Percentiles rank a stretch among this genome's conserved stretches.
Conservation (phyloP, 345 rosid genomes). For the Orychophragmus violaceus region DNA sequence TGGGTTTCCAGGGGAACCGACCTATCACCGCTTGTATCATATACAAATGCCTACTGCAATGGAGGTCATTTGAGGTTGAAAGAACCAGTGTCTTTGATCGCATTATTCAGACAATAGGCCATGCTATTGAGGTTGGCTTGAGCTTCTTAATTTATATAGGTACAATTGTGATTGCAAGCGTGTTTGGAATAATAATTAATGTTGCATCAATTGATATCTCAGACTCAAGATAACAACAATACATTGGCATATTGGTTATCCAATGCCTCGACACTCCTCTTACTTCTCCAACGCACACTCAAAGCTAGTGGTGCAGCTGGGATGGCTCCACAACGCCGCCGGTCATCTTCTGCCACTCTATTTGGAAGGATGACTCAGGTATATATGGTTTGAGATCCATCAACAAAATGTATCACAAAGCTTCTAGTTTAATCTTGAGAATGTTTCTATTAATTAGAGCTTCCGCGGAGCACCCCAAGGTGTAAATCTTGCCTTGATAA, state of each 20-base stretch:
- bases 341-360: slow-evolving; percentile 83
- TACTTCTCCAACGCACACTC: slow-evolving; percentile 80
- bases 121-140: slow-evolving; percentile 68
- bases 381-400: neutral
- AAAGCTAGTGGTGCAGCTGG: slow-evolving; percentile 96
- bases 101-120: slow-evolving; percentile 83
- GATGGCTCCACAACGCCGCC: slow-evolving; percentile 90
- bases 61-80: slow-evolving; percentile 97
- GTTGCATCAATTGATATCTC: neutral
- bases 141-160: neutral
- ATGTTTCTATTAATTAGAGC: slow-evolving; percentile 38
- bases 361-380: slow-evolving; percentile 96
- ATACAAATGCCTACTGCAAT: slow-evolving; percentile 86
- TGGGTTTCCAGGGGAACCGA: slow-evolving; percentile 68
- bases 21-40: slow-evolving; percentile 88
- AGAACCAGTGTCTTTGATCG: slow-evolving; percentile 81
- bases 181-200: neutral
- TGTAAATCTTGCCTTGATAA: slow-evolving; percentile 8
- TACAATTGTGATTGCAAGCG: neutral
- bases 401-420: neutral
- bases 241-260: slow-evolving; percentile 87
- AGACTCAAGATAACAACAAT: slow-evolving; percentile 76
- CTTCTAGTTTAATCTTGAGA: neutral
- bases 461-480: slow-evolving; percentile 92
- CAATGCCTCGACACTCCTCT: slow-evolving; percentile 81